Conservation (phyloP, 164 flowering plant species). For the Tetracentron sinense region DNA sequence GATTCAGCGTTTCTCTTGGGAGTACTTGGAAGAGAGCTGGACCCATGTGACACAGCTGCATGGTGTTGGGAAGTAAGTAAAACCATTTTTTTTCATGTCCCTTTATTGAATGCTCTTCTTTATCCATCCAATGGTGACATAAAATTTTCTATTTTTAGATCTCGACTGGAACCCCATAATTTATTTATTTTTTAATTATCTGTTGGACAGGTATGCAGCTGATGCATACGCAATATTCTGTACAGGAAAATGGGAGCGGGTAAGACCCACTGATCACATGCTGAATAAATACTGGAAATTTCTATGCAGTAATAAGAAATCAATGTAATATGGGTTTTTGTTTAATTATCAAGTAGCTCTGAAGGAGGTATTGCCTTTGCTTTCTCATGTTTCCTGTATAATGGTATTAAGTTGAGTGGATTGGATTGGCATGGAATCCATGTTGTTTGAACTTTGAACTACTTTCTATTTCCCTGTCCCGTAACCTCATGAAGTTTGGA, state of each 20-base stretch:
- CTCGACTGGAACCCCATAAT: neutral
- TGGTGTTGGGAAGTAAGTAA: constrained; percentile 76
- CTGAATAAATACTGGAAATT: constrained; percentile 65
- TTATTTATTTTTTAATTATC: neutral
- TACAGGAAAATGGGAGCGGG: constrained; percentile 66
- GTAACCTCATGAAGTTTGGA: too few relatives aligned
- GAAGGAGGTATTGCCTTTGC: too few relatives aligned
- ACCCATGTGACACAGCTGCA: constrained; percentile 69
- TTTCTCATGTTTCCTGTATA: too few relatives aligned
- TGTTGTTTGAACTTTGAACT: too few relatives aligned
- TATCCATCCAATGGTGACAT: neutral
- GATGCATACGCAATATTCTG: constrained; percentile 98
- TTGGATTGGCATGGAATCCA: too few relatives aligned
- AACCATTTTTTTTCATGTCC: neutral
- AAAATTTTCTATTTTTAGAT: neutral
- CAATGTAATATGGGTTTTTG: neutral
- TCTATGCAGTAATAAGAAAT: constrained; percentile 13
- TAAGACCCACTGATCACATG: constrained; percentile 72
- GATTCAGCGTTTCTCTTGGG: constrained; percentile 58
- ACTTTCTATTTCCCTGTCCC: too few relatives aligned
- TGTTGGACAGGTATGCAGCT: constrained; percentile 65
- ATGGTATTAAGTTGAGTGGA: too few relatives aligned
- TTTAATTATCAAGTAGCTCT: too few relatives aligned
- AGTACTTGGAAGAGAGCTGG: constrained; percentile 65
- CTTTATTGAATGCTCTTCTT: neutral